phyloP scores from a whole-genome alignment of 495 filamentous ascomycete genomes.

The Barbatosphaeria neglecta region DNA sequence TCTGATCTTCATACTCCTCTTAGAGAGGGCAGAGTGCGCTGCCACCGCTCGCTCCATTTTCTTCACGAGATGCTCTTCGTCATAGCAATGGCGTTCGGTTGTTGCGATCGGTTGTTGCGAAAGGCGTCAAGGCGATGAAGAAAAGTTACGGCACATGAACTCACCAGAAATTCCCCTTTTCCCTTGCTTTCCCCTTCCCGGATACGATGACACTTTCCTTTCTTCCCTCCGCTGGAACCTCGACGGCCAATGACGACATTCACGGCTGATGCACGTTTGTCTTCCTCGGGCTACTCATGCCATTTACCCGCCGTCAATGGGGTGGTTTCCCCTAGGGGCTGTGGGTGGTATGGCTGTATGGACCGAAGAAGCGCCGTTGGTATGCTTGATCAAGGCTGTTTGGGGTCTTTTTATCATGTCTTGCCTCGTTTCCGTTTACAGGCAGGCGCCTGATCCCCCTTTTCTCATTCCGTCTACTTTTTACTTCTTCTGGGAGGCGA shows the following conservation, averaged over 20 bases:
- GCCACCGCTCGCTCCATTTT: background rate
- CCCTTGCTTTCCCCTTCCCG: no score
- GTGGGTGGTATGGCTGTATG: background rate
- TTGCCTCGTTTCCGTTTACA: no score
- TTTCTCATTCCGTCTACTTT: no score
- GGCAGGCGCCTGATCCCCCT: no score
- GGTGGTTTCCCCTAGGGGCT: background rate
- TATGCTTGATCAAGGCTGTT: no score
- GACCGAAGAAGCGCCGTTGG: background rate
- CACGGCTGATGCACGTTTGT: background rate
- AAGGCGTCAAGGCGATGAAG: background rate
- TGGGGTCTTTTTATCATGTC: no score
- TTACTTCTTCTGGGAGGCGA: no score
- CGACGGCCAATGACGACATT: background rate
- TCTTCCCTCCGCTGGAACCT: background rate
- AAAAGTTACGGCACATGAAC: background rate
- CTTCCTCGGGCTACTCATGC: background rate
- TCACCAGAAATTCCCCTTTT: background rate
- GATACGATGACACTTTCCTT: background rate
- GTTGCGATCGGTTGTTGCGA: background rate
- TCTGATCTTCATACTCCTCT: background rate
- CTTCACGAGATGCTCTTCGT: background rate
- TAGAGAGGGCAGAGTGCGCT: background rate
- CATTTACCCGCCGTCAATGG: background rate
- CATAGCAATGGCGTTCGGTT: conserved; percentile 1